A percentile compares a stretch with the other conserved stretches of the same genome.
phyloP scores from a whole-genome alignment of 2,329 filamentous ascomycete species.

The Diaporthe ampelina region DNA sequence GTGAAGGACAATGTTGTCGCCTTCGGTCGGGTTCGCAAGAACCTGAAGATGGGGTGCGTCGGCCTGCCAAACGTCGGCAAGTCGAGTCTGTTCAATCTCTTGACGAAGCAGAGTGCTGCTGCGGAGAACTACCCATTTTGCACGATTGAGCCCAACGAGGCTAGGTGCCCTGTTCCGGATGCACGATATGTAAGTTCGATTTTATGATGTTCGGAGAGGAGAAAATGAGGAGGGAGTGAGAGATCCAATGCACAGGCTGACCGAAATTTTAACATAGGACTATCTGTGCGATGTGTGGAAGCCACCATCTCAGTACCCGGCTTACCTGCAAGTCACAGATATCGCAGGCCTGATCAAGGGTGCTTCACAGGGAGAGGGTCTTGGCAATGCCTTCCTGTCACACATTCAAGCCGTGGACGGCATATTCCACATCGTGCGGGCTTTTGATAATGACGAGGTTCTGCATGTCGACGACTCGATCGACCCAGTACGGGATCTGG shows the following conservation, averaged over 20 bases:
- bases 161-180: conserved; percentile 60
- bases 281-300: conserved; percentile 61
- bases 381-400: conserved; percentile 60
- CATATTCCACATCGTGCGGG: conserved; percentile 61
- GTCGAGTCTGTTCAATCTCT: conserved; percentile 60
- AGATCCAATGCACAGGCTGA: conserved; percentile 24
- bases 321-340: conserved; percentile 60
- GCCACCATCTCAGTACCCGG: conserved; percentile 60
- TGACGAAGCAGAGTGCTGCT: conserved; percentile 60
- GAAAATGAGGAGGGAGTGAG: neutral
- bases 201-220: neutral
- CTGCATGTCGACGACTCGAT: conserved; percentile 62
- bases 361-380: conserved; percentile 58
- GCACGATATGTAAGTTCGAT: conserved; percentile 55
- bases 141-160: conserved; percentile 62
- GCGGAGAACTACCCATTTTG: conserved; percentile 62
- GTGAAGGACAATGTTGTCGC: conserved; percentile 60
- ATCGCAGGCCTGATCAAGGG: conserved; percentile 62
- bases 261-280: conserved; percentile 49
- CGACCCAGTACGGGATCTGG: conserved; percentile 58
- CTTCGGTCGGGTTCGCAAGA: conserved; percentile 59
- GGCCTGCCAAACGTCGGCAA: conserved; percentile 62
- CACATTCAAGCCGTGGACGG: conserved; percentile 62
- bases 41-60: conserved; percentile 63
- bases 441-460: conserved; percentile 61